Percentiles rank a stretch among this genome's conserved stretches.
These are phyloP conservation scores for Diaporthe helianthi DNA, from an alignment of 2,329 filamentous ascomycete species.

Conservation along the genomic window DNA sequence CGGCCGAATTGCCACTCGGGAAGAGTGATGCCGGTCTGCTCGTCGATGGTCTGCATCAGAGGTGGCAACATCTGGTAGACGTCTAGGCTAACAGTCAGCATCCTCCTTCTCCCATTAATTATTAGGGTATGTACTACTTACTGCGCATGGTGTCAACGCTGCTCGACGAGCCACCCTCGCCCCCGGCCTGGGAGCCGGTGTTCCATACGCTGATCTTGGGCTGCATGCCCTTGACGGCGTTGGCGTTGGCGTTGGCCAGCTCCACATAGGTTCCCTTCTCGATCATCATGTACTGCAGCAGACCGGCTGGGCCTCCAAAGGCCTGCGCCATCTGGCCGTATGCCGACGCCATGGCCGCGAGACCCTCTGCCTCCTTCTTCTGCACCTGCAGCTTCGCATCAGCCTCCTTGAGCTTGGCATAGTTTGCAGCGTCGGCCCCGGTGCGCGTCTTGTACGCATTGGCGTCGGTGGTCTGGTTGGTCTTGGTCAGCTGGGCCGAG, in stretches of 20 bases:
- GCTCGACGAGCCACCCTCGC: constrained; percentile 44
- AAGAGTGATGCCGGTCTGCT: constrained; percentile 84
- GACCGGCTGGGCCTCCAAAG: constrained; percentile 78
- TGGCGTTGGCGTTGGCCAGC: constrained; percentile 79
- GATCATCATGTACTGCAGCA: constrained; percentile 88
- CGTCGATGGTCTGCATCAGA: constrained; percentile 83
- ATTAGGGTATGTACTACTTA: not conserved
- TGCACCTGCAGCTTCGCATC: constrained; percentile 61
- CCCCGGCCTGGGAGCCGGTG: constrained; percentile 65
- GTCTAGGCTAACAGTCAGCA: constrained; percentile 45
- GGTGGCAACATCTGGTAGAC: constrained; percentile 86
- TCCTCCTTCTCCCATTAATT: not conserved
- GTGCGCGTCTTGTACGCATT: constrained; percentile 54
- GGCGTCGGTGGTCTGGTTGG: constrained; percentile 57
- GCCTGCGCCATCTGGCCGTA: constrained; percentile 75
- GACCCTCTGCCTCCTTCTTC: constrained; percentile 78
- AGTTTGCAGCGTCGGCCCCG: constrained; percentile 50
- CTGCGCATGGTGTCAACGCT: constrained; percentile 72
- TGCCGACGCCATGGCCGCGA: constrained; percentile 80
- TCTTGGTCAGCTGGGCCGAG: constrained; percentile 52
- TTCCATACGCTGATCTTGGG: constrained; percentile 95
- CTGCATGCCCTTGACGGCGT: constrained; percentile 76
- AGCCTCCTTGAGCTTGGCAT: constrained; percentile 53
- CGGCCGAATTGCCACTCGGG: constrained; percentile 77
- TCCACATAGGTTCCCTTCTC: constrained; percentile 80